These are phyloP conservation scores for Gyrodon lividus DNA, from an alignment of 768 basidiomycete species.

Conservation along the genomic window DNA sequence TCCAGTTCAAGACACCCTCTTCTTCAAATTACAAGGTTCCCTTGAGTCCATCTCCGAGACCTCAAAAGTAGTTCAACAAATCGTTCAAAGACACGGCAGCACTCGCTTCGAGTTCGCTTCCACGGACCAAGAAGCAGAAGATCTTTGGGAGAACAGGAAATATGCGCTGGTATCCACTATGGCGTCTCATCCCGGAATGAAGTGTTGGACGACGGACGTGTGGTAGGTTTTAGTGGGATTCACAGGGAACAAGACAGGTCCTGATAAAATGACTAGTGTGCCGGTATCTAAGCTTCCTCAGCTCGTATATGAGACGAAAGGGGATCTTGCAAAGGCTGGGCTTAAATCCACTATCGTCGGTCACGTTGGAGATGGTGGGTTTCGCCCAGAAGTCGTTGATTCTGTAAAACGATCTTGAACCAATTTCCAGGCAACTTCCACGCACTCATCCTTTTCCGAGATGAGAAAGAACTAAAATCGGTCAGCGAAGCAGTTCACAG, in stretches of 20 bases:
- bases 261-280: constrained; percentile 41
- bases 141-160: constrained; percentile 85
- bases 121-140: constrained; percentile 71
- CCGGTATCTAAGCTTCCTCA: constrained; percentile 69
- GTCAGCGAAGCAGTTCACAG: constrained; percentile 66
- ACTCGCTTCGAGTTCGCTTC: constrained; percentile 69
- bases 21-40: constrained; percentile 91
- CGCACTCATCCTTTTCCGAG: constrained; percentile 54
- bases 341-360: constrained; percentile 72
- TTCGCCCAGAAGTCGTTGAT: constrained; percentile 17
- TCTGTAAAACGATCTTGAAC: not conserved
- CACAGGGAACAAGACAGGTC: too few species aligned
- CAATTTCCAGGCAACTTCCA: constrained; percentile 42
- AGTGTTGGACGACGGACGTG: constrained; percentile 87
- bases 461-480: constrained; percentile 54
- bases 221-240: constrained; percentile 48
- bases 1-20: constrained; percentile 74
- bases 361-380: constrained; percentile 76
- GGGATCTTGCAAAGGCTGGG: constrained; percentile 62
- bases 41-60: constrained; percentile 55
- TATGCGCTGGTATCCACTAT: constrained; percentile 75
- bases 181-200: constrained; percentile 58
- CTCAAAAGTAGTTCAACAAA: constrained; percentile 53
- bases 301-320: constrained; percentile 74
- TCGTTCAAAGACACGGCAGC: constrained; percentile 69